Evolutionary conservation across 805 yeast genomes (phyloP), one percentile per base, ranked within the genome.

Genomic region (Metschnikowia similis): DNA sequence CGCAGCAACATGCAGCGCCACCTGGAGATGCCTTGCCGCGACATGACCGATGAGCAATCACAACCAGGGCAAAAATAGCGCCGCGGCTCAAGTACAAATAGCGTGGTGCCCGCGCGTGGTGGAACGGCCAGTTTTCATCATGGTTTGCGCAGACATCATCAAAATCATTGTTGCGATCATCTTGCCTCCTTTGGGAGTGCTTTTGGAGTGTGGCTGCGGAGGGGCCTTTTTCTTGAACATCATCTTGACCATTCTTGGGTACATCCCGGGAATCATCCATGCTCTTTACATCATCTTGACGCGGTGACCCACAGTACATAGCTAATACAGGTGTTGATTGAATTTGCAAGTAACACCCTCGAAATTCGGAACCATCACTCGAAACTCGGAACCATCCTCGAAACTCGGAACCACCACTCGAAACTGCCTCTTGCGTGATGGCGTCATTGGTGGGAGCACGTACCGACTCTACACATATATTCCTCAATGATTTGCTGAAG

Each of bases 241-340:
- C 43, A 59, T 87, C 39, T 76, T 88, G 61, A 83, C 91, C 21
- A 65, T 82, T 54, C 74, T 88, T 51, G 94, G 91, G 37, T 87
- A 83, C 68, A 69, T 87, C 55, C 96, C 96, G 2, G 95, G 88
- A 51, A 76, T 83, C 46, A 62, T 84, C 13, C 89, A 84, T 59
- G 84, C 89, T 5, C 67, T 84, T 45, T 84, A 79, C 60, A 71
- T 84, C 42, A 80, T 82, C 38, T 56, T 69, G 49, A 65, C 60
- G 5, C 50, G 61, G 35, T 57, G 47, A n/a, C 17, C 38, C 9
- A 6, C 10, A 17, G 8, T 41, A 16, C 27, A 30, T 30, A n/a
- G 40, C 34, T 35, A 10, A 40, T 39, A 27, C 16, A 39, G 21
- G 5, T 21, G 21, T 21, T 5, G 5, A 21, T 4, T 4, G 21